Base-by-base conservation (phyloP, 2,329 filamentous ascomycete species). In the Alternaria triticina region DNA sequence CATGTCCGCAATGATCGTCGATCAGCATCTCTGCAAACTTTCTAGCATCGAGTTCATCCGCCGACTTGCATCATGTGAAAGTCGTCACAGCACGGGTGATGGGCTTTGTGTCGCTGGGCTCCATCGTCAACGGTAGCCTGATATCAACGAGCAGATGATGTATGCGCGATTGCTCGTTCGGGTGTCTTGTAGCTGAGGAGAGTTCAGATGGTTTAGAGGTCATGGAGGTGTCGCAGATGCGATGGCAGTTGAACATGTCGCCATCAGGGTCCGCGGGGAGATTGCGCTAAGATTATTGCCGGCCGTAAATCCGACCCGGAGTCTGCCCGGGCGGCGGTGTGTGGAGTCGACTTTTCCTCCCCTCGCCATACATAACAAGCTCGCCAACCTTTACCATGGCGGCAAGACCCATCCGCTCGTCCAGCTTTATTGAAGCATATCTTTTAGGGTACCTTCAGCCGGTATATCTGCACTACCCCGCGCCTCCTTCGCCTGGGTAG, bases 201-300 rank as follows among this genome's bases (percentile, higher is more conserved):
- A 40, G n/a, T 40, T 1, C 36, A 40, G 36, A 36, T 7, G 33
- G 6, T 36, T n/a, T 33, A 13, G 12, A 33, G 30, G 30, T 33
- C 6, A 13, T 33, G 12, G 12, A 33, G 30, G 30, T 33, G 30
- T 33, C 30, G 12, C 30, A 33, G 5, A 33, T 12, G 13, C 22
- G 7, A 15, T 47, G 20, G 6, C 13, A 27, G 2, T 47, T 25
- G 22, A 46, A 10, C 13, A 25, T 28, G 46, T 27, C 28, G 46
- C 27, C 20, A 52, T 52, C 49, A 36, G 20, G 9, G 17, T 10
- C 49, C 36, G 49, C 49, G 33, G 49, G 28, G 12, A n/a, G 20
- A 12, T 36, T 11, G 49, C 49, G 20, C 49, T 52, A 52, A 36
- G 12, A 9, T 52, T 52, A 52, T 52, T 51, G 20, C 49, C 49